Evolutionary conservation across 2,329 filamentous ascomycete species (phyloP).

Genomic region (Penicillium sp.): DNA sequence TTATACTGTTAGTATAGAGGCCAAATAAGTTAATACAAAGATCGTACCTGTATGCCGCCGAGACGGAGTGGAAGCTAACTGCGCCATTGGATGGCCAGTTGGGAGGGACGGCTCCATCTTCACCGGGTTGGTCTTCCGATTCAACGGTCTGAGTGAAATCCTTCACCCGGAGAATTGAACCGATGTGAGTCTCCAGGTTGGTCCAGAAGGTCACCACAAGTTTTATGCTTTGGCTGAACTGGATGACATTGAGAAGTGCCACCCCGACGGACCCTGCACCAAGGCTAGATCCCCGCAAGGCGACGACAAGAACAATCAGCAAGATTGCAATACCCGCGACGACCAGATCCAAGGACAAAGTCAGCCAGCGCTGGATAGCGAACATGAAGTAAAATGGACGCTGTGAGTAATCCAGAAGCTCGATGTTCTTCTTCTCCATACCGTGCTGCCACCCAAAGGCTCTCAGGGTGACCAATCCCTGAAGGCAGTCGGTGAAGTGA

Average conservation of each 20-base stretch:
- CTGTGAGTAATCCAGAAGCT: constrained; percentile 54
- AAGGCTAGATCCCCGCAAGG: constrained; percentile 40
- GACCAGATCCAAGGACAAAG: constrained; percentile 50
- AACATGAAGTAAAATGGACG: constrained; percentile 57
- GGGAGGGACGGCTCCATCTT: constrained; percentile 40
- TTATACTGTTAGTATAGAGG: constrained; percentile 11
- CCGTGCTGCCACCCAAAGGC: constrained; percentile 55
- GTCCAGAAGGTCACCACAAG: constrained; percentile 56
- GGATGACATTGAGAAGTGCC: constrained; percentile 53
- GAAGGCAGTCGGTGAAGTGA: constrained; percentile 57
- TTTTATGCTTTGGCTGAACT: constrained; percentile 53
- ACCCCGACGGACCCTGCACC: constrained; percentile 53
- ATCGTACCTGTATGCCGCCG: constrained; percentile 44
- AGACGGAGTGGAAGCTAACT: constrained; percentile 46
- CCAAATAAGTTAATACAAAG: not conserved
- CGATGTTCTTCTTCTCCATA: constrained; percentile 47
- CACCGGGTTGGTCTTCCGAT: constrained; percentile 44
- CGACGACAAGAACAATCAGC: constrained; percentile 51
- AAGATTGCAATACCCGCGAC: constrained; percentile 50
- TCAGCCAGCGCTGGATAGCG: constrained; percentile 58
- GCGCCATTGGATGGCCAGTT: constrained; percentile 46
- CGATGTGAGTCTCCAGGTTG: constrained; percentile 57
- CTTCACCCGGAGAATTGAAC: constrained; percentile 56
- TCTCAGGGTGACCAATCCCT: constrained; percentile 55
- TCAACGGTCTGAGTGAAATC: constrained; percentile 49